Percentiles rank a stretch among this genome's conserved stretches.
These are phyloP conservation scores for Quercus glauca DNA, from an alignment of 306 rosid species.

Conservation along the genomic window DNA sequence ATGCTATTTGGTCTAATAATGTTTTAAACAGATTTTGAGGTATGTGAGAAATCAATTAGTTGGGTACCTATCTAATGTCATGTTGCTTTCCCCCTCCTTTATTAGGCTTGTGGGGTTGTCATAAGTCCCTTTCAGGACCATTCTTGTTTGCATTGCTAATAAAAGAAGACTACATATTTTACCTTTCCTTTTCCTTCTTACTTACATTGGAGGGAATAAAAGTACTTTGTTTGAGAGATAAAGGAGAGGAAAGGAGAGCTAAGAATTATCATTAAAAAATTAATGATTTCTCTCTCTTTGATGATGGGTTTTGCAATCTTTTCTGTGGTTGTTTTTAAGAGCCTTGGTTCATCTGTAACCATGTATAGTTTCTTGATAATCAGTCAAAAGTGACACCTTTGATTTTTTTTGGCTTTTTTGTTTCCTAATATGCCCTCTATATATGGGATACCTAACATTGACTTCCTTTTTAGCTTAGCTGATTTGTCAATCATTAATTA, in stretches of 20 bases:
- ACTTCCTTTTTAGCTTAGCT: slow-evolving; percentile 14
- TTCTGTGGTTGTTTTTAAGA: slow-evolving; percentile 8
- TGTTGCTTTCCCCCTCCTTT: slow-evolving; percentile 19
- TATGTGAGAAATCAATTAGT: slow-evolving; percentile 13
- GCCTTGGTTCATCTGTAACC: slow-evolving; percentile 9
- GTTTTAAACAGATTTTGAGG: slow-evolving; percentile 28
- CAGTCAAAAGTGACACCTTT: slow-evolving; percentile 11
- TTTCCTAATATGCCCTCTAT: slow-evolving; percentile 10
- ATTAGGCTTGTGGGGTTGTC: slow-evolving; percentile 20
- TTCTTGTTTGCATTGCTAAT: slow-evolving; percentile 25
- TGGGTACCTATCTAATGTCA: slow-evolving; percentile 14
- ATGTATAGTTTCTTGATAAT: slow-evolving; percentile 16
- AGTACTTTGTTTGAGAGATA: slow-evolving; percentile 23
- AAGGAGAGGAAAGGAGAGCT: slow-evolving; percentile 7
- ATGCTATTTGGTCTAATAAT: slow-evolving; percentile 23
- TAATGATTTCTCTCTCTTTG: slow-evolving; percentile 8
- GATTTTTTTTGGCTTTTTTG: neutral
- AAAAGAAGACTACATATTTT: slow-evolving; percentile 30
- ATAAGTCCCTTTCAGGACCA: slow-evolving; percentile 40
- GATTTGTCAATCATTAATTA: slow-evolving; percentile 5
- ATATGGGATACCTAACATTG: slow-evolving; percentile 24
- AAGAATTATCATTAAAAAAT: slow-evolving; percentile 23
- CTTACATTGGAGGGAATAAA: slow-evolving; percentile 16
- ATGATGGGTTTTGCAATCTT: neutral
- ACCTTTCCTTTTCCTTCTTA: too few relatives aligned